A percentile compares a stretch with the other conserved stretches of the same genome.
Conservation (phyloP, 2,329 filamentous ascomycete genomes). For the Aotearoamyces nothofagi region DNA sequence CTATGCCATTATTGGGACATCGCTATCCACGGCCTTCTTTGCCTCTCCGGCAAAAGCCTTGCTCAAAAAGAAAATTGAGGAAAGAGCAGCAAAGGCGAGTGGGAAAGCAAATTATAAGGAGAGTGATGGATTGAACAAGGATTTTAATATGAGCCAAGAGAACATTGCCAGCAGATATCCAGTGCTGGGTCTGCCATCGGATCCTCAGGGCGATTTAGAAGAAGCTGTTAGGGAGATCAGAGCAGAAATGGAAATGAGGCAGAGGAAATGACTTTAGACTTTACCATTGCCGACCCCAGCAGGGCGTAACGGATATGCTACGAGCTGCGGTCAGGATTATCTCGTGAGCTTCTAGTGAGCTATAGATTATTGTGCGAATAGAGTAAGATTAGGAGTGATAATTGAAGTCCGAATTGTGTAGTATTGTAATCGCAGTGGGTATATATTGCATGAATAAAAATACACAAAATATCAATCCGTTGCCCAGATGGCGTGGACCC, state of each 20-base stretch:
- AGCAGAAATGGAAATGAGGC: slow-evolving; percentile 26
- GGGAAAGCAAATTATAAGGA: slow-evolving; percentile 23
- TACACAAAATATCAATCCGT: too few species aligned
- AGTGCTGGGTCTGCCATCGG: slow-evolving; percentile 63
- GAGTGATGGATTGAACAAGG: too few species aligned
- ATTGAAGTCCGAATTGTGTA: too few species aligned
- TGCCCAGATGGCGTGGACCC: too few species aligned
- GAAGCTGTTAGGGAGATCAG: slow-evolving; percentile 36
- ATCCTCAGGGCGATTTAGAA: slow-evolving; percentile 60
- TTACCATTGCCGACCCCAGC: too few species aligned
- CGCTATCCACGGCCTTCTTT: slow-evolving; percentile 57
- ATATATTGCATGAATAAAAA: too few species aligned
- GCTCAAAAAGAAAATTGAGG: slow-evolving; percentile 42
- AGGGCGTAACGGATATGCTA: too few species aligned
- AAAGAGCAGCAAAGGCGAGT: slow-evolving; percentile 30
- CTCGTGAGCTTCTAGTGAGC: too few species aligned
- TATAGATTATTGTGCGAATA: too few species aligned
- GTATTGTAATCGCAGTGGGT: too few species aligned
- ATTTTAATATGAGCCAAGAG: slow-evolving; percentile 41
- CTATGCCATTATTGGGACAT: slow-evolving; percentile 60
- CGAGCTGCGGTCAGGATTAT: too few species aligned
- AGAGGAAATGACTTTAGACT: slow-evolving; percentile 8
- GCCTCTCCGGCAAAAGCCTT: slow-evolving; percentile 56
- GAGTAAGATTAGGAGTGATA: too few species aligned
- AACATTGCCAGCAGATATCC: slow-evolving; percentile 41